These are phyloP conservation scores for Suhomyces terraborum DNA, from an alignment of 1,139 yeast genomes.

Conservation along the genomic window DNA sequence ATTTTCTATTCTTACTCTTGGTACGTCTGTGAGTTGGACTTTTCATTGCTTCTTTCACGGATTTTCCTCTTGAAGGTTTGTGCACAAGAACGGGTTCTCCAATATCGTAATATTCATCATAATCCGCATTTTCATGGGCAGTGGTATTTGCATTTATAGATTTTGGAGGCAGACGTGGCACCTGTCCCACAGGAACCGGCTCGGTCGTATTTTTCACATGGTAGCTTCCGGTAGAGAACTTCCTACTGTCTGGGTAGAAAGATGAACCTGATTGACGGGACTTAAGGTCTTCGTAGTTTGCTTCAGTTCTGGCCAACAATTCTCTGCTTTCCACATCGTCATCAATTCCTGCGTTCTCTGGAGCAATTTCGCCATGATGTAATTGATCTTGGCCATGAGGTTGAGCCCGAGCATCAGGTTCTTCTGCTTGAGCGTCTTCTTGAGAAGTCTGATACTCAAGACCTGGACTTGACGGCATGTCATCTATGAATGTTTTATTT, in stretches of 20 bases:
- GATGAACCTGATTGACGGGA: slow-evolving; percentile 9
- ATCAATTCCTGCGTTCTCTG: neutral
- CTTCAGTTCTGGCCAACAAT: neutral
- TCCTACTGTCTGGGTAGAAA: slow-evolving; percentile 12
- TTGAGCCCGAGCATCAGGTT: neutral
- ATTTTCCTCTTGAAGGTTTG: slow-evolving; percentile 36
- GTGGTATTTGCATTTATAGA: slow-evolving; percentile 10
- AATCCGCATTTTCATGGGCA: too few relatives aligned
- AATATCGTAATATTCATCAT: slow-evolving; percentile 44
- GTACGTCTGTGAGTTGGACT: slow-evolving; percentile 12
- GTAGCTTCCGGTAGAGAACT: slow-evolving; percentile 7
- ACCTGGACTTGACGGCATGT: neutral
- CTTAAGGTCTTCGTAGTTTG: neutral
- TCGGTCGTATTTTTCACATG: slow-evolving; percentile 8
- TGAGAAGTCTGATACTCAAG: slow-evolving; percentile 1
- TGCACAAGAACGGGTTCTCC: slow-evolving; percentile 39
- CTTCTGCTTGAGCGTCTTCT: neutral
- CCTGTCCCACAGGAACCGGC: slow-evolving; percentile 6
- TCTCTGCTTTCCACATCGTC: neutral
- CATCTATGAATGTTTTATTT: neutral
- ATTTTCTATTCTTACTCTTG: slow-evolving; percentile 22
- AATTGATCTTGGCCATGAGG: too few relatives aligned
- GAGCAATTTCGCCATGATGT: neutral
- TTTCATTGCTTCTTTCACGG: slow-evolving; percentile 34
- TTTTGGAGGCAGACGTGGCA: neutral